phyloP scores from a whole-genome alignment of 305 asterid genomes.

The Fraxinus angustifolia region DNA sequence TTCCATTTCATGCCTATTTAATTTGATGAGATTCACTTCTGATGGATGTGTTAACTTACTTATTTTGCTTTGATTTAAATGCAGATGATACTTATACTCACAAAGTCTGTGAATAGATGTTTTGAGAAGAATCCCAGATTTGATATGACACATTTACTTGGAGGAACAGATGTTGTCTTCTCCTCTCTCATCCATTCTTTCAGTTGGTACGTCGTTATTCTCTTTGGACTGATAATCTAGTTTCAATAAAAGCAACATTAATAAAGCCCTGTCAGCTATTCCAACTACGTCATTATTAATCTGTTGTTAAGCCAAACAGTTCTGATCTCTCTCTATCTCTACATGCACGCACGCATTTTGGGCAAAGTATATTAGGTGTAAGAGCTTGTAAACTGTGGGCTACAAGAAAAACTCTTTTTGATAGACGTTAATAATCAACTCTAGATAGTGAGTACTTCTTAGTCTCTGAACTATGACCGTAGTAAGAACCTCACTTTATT shows the following conservation, averaged over 20 bases:
- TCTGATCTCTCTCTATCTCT: background rate
- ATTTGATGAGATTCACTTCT: slow-evolving; percentile 15
- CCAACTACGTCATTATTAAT: background rate
- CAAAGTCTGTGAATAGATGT: slow-evolving; percentile 90
- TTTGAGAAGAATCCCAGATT: slow-evolving; percentile 94
- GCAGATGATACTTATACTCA: slow-evolving; percentile 98
- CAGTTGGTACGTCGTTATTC: slow-evolving; percentile 66
- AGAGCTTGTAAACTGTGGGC: background rate
- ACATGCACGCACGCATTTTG: background rate
- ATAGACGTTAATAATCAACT: background rate
- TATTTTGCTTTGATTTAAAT: slow-evolving; percentile 23
- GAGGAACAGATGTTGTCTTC: slow-evolving; percentile 92
- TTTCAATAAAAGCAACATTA: slow-evolving; percentile 2
- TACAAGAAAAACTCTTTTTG: background rate
- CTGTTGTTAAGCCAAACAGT: background rate
- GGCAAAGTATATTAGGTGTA: background rate
- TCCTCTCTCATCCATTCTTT: slow-evolving; percentile 96
- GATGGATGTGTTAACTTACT: slow-evolving; percentile 21
- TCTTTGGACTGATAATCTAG: slow-evolving; percentile 20
- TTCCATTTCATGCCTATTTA: background rate
- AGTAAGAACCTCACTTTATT: background rate
- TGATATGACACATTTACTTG: slow-evolving; percentile 96
- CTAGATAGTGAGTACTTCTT: background rate
- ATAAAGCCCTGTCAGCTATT: background rate
- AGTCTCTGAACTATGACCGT: background rate